Percentiles rank a stretch among this genome's conserved stretches.
Conservation (phyloP, 495 filamentous ascomycete genomes). For the Aspergillus asperescens region DNA sequence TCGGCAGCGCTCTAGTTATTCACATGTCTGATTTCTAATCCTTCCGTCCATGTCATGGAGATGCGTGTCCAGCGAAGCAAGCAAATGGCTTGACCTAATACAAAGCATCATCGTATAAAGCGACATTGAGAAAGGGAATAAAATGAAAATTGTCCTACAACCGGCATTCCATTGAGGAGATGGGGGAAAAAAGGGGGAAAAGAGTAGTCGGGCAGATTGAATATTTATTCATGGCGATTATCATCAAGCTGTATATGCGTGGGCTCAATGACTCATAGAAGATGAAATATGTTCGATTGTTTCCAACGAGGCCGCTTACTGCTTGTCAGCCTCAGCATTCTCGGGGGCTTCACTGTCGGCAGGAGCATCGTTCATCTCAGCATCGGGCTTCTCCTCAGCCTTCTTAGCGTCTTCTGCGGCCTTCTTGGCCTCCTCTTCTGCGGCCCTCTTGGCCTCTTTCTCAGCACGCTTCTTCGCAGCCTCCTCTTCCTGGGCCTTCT, state of each 20-base stretch:
- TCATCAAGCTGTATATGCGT: conserved; percentile 18
- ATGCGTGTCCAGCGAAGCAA: not conserved
- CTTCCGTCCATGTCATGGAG: not conserved
- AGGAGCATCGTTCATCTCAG: conserved; percentile 54
- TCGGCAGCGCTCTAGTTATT: conserved; percentile 10
- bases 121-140: not conserved
- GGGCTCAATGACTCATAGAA: conserved; percentile 6
- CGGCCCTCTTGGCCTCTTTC: conserved; percentile 57
- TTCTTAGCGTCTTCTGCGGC: conserved; percentile 20
- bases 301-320: conserved; percentile 24
- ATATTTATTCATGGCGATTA: conserved; percentile 22
- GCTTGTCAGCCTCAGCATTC: conserved; percentile 38
- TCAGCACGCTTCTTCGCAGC: conserved; percentile 74
- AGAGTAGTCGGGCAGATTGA: conserved; percentile 16
- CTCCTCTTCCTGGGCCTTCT: conserved; percentile 74
- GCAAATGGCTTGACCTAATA: not conserved
- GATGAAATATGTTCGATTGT: not conserved
- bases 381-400: conserved; percentile 41
- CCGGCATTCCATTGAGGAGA: conserved; percentile 7
- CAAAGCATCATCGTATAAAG: conserved; percentile 3
- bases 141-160: conserved; percentile 12
- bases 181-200: conserved; percentile 3
- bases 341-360: conserved; percentile 36
- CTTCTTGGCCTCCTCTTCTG: conserved; percentile 49
- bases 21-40: conserved; percentile 11